A percentile compares a stretch with the other conserved stretches of the same genome.
phyloP scores from a whole-genome alignment of 805 yeast genomes.

The Metschnikowia picachoensis region DNA sequence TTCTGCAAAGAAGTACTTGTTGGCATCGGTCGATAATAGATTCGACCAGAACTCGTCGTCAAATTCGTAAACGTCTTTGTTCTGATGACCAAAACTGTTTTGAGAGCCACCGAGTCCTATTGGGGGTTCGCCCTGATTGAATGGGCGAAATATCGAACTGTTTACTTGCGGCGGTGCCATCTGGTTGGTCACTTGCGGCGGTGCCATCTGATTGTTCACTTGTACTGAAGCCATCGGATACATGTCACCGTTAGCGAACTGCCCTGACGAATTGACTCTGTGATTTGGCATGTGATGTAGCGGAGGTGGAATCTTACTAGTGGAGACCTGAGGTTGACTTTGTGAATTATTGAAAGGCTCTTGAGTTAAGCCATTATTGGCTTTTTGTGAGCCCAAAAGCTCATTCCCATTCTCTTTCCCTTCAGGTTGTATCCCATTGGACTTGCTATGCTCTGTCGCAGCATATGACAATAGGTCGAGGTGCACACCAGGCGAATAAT shows the following conservation, averaged over 20 bases:
- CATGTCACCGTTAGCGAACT: too few relatives aligned
- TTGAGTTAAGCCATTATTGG: too few relatives aligned
- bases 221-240: too few relatives aligned
- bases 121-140: neutral
- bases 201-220: too few relatives aligned
- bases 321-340: too few relatives aligned
- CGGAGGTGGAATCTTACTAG: too few relatives aligned
- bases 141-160: neutral
- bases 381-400: too few relatives aligned
- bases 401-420: neutral
- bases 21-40: slow-evolving; percentile 34
- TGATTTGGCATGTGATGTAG: too few relatives aligned
- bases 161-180: too few relatives aligned
- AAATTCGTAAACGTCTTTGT: slow-evolving; percentile 31
- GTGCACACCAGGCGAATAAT: slow-evolving; percentile 7
- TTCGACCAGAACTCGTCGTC: slow-evolving; percentile 76
- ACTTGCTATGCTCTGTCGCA: slow-evolving; percentile 15
- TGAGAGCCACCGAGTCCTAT: neutral
- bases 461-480: slow-evolving; percentile 19
- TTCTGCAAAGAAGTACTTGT: slow-evolving; percentile 33
- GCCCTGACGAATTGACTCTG: too few relatives aligned
- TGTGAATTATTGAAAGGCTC: too few relatives aligned
- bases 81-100: neutral
- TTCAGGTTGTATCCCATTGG: slow-evolving; percentile 3
- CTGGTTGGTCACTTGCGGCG: too few relatives aligned